Base-by-base conservation (phyloP, 129 eudicot species). In the Pulicaria dysenterica region DNA sequence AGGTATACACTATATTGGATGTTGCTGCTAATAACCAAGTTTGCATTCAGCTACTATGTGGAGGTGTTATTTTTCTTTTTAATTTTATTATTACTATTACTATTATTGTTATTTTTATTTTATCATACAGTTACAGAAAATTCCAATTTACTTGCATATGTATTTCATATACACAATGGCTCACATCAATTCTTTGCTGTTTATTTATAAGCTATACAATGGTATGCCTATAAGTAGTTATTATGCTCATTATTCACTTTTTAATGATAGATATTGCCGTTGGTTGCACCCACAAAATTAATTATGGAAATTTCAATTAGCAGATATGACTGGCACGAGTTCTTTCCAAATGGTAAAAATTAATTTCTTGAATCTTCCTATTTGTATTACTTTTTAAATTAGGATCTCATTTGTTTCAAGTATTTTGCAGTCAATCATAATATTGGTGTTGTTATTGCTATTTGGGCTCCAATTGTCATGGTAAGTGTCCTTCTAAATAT, bases 1-100 rank as follows among this genome's bases (percentile, higher is more conserved):
- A 95, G 99, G 90, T 95, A 95, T 71, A 86, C 99, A 49, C 72
- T 91, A 45, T 95, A 84, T 83, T 95, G 99, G 99, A 82, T 91
- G 73, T 67, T 83, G 73, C 83, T 95, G 73, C 75, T 95, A 46
- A 67, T 86, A 73, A 72, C 96, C 96, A 95, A 95, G 90, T 82
- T 95, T 14, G 83, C 99, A 64, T 95, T 95, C 88, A 95, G 99
- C 88, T 95, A 85, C 82, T 95, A 91, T 82, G 96, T 95, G 62
- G 99, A 95, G 99, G 99, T 91, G 73, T 47, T 49, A 49, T 14
- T 48, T 15, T 12, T 67, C 79, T 64, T 57, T 24, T 39, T 64
- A 24, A 24, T 24, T 24, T 24, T 24, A 24, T 24, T 24, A 24
- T 24, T 24, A 24, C 31, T 24, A 24, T 24, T 24, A 24, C 31